Percentiles rank a stretch among this genome's conserved stretches.
These are phyloP conservation scores for Macrocybe gigantea DNA, from an alignment of 768 basidiomycete species.

Conservation along the genomic window DNA sequence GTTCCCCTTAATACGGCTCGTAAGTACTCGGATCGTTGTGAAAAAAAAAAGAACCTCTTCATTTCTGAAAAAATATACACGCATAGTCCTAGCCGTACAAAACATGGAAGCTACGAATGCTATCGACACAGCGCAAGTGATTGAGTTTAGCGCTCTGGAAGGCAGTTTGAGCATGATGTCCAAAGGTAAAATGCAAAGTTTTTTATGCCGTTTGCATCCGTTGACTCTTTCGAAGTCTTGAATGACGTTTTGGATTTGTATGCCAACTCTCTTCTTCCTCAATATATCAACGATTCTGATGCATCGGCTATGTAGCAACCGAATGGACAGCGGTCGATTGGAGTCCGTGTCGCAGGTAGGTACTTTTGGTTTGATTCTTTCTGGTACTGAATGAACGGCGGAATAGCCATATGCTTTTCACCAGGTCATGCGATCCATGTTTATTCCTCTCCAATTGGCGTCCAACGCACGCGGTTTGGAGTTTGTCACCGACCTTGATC, in stretches of 20 bases:
- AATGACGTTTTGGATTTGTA: slow-evolving; percentile 64
- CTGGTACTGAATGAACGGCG: not conserved
- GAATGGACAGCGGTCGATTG: slow-evolving; percentile 68
- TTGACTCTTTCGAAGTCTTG: slow-evolving; percentile 31
- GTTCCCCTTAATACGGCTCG: slow-evolving; percentile 59
- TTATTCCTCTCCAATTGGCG: slow-evolving; percentile 50
- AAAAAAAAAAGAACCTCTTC: not conserved
- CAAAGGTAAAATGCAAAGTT: slow-evolving; percentile 35
- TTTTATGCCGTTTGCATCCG: not conserved
- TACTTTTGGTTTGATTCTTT: not conserved
- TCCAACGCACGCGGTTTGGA: slow-evolving; percentile 54
- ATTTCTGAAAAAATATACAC: not conserved
- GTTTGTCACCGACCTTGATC: slow-evolving; percentile 52
- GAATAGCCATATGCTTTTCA: slow-evolving; percentile 53
- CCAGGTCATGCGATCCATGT: slow-evolving; percentile 52
- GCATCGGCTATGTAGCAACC: slow-evolving; percentile 32
- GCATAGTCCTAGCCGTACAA: slow-evolving; percentile 60
- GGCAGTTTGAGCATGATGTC: slow-evolving; percentile 71
- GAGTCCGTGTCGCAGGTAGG: slow-evolving; percentile 41
- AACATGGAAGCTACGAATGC: slow-evolving; percentile 65
- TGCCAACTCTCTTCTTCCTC: not conserved
- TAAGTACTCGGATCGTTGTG: slow-evolving; percentile 4
- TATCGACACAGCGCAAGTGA: slow-evolving; percentile 53
- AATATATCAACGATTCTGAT: not conserved
- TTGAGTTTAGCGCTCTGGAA: slow-evolving; percentile 70